phyloP scores from a whole-genome alignment of 192 early-diverging fungal genomes.

The Gryganskiella cystojenkinii region DNA sequence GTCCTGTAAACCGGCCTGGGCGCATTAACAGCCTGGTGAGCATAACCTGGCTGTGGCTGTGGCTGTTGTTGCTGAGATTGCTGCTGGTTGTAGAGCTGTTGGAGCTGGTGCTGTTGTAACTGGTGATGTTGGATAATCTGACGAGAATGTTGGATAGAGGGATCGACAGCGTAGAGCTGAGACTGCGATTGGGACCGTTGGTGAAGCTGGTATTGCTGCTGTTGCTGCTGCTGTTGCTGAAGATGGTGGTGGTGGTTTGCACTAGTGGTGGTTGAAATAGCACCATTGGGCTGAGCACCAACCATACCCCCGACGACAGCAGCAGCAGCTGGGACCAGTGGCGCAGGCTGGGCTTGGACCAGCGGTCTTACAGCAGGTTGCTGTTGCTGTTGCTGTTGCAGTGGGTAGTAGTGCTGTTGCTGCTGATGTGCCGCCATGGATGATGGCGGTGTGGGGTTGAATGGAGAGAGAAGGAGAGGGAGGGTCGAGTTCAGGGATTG shows the following conservation, averaged over 20 bases:
- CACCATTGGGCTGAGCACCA: no score
- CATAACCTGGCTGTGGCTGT: constrained; percentile 10
- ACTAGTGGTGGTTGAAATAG: no score
- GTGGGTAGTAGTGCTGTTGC: constrained; percentile 11
- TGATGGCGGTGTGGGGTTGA: not conserved
- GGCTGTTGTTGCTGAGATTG: not conserved
- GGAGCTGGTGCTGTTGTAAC: not conserved
- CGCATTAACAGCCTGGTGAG: not conserved
- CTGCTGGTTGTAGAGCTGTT: no score
- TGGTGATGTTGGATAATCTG: not conserved
- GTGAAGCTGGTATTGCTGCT: no score
- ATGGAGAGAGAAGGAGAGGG: not conserved
- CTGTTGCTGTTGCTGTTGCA: no score
- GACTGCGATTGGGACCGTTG: no score
- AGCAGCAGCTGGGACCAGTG: no score
- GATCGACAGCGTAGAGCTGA: not conserved
- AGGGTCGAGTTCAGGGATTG: not conserved
- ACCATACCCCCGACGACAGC: no score
- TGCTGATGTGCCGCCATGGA: not conserved
- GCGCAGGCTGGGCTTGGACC: no score
- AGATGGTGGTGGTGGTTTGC: no score
- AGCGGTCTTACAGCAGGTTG: no score
- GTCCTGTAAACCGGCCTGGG: not conserved
- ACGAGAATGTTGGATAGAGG: not conserved
- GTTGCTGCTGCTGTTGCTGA: no score